phyloP scores from a whole-genome alignment of 1,284 basidiomycete genomes.

The Fistulinella cinereoalba region DNA sequence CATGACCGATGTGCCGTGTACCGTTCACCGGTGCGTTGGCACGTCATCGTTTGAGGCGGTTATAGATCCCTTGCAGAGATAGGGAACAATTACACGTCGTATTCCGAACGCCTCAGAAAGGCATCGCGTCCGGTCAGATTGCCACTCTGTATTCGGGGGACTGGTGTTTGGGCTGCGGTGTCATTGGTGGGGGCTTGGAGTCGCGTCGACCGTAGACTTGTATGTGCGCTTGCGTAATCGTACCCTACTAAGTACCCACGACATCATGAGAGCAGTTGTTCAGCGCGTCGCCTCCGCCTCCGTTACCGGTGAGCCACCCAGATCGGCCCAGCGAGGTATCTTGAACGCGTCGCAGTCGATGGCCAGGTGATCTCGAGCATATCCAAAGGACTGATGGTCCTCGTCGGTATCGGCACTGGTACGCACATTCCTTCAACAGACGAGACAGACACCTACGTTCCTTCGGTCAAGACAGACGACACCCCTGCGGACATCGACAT shows the following conservation, averaged over 20 bases:
- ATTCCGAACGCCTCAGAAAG: constrained; percentile 62
- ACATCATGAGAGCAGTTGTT: constrained; percentile 69
- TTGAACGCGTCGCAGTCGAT: constrained; percentile 50
- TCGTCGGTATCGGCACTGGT: constrained; percentile 85
- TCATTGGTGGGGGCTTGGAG: constrained; percentile 42
- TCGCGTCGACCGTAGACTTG: background rate
- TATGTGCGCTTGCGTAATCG: constrained; percentile 3
- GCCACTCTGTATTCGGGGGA: constrained; percentile 71
- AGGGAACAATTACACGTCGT: constrained; percentile 37
- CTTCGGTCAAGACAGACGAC: constrained; percentile 58
- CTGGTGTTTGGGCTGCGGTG: constrained; percentile 84
- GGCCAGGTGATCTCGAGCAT: constrained; percentile 74
- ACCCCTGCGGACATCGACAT: constrained; percentile 65
- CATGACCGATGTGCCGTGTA: constrained; percentile 57
- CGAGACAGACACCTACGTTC: background rate
- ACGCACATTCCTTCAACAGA: constrained; percentile 23
- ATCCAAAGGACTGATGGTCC: constrained; percentile 78
- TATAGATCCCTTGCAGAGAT: constrained; percentile 17
- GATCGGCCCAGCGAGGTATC: background rate
- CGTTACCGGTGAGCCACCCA: constrained; percentile 53
- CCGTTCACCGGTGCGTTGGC: constrained; percentile 28
- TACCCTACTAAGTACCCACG: background rate
- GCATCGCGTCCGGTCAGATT: constrained; percentile 80
- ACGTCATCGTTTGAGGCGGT: background rate
- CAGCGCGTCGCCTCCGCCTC: constrained; percentile 76